Percentiles rank a stretch among this genome's conserved stretches.
Evolutionary conservation across 1,139 yeast genomes (phyloP).

Genomic region (Yamadazyma aaseri): DNA sequence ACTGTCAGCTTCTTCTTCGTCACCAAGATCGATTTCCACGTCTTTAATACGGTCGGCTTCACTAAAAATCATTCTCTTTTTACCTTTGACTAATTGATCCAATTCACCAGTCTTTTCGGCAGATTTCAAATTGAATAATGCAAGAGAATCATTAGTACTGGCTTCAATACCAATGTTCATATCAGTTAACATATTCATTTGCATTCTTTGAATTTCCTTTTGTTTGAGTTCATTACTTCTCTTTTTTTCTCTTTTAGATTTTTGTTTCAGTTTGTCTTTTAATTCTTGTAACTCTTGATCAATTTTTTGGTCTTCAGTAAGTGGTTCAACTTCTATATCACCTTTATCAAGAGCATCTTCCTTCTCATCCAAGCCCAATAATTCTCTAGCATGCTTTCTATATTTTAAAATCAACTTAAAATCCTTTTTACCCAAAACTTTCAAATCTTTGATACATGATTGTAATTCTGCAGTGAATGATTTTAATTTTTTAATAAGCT

Average conservation of each 20-base stretch:
- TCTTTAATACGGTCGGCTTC: constrained; percentile 54
- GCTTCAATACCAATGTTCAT: constrained; percentile 93
- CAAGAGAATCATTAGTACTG: constrained; percentile 75
- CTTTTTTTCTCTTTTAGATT: constrained; percentile 76
- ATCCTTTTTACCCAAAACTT: constrained; percentile 91
- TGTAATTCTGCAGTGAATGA: constrained; percentile 74
- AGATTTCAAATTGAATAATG: constrained; percentile 74
- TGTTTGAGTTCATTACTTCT: constrained; percentile 79
- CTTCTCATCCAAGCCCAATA: constrained; percentile 64
- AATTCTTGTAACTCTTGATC: constrained; percentile 79
- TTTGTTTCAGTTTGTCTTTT: constrained; percentile 67
- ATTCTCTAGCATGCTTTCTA: constrained; percentile 82
- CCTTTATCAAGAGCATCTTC: constrained; percentile 35
- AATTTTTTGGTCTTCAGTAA: constrained; percentile 87
- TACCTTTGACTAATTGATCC: constrained; percentile 74
- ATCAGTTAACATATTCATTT: constrained; percentile 94
- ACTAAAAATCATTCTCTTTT: constrained; percentile 70
- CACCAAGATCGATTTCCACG: constrained; percentile 49
- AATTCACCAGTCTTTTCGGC: constrained; percentile 87
- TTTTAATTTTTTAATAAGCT: constrained; percentile 65
- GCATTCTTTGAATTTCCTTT: constrained; percentile 87
- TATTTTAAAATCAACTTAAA: constrained; percentile 81
- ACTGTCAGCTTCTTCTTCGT: constrained; percentile 42
- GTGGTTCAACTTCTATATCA: constrained; percentile 59
- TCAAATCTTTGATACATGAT: constrained; percentile 85